These are phyloP conservation scores for Arxiozyma heterogenica DNA, from an alignment of 1,139 yeast genomes.

Conservation along the genomic window DNA sequence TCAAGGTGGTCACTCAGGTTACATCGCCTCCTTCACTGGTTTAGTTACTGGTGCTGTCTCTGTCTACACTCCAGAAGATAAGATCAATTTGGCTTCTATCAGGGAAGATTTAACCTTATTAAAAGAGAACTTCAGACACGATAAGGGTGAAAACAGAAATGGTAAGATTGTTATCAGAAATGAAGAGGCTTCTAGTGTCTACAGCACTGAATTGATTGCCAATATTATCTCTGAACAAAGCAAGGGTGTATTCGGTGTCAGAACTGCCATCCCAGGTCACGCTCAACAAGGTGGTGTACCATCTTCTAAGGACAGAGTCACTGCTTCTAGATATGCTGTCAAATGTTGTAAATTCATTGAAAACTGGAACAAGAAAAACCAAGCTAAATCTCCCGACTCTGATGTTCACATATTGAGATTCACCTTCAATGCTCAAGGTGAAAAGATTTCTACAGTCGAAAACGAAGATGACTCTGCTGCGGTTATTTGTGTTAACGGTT, in stretches of 20 bases:
- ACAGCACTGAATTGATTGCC: constrained; percentile 73
- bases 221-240: constrained; percentile 75
- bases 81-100: constrained; percentile 47
- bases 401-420: constrained; percentile 35
- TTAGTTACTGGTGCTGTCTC: constrained; percentile 67
- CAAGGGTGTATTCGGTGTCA: constrained; percentile 70
- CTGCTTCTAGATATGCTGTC: constrained; percentile 85
- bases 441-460: constrained; percentile 33
- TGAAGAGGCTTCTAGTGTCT: constrained; percentile 74
- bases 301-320: constrained; percentile 86
- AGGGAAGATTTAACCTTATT: constrained; percentile 54
- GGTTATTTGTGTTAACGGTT: constrained; percentile 63
- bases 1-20: constrained; percentile 83
- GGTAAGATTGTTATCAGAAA: constrained; percentile 84
- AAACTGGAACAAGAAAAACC: constrained; percentile 34
- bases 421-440: constrained; percentile 34
- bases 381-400: constrained; percentile 26
- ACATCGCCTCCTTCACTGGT: constrained; percentile 61
- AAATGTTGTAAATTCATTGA: constrained; percentile 84
- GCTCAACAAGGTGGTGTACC: constrained; percentile 98
- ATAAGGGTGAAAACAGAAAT: constrained; percentile 52
- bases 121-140: constrained; percentile 47
- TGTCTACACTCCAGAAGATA: constrained; percentile 68
- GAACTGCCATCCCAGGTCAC: constrained; percentile 96
- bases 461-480: constrained; percentile 43